These are phyloP conservation scores for Metschnikowia picachoensis DNA, from an alignment of 805 yeast genomes.

Conservation along the genomic window DNA sequence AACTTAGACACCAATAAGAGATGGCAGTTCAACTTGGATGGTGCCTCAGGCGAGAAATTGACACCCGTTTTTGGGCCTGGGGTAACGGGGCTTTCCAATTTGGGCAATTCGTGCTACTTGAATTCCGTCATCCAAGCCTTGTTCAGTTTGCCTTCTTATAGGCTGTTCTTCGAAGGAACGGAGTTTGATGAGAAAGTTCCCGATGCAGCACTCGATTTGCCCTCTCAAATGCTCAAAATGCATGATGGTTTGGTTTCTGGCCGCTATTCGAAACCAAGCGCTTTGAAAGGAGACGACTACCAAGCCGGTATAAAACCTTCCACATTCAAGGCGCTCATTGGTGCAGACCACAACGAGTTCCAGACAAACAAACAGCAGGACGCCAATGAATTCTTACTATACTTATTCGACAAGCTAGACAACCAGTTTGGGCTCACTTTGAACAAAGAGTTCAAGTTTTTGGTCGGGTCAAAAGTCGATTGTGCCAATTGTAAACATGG, in stretches of 20 bases:
- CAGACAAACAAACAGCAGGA: conserved; percentile 89
- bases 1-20: conserved; percentile 89
- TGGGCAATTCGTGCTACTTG: conserved; percentile 92
- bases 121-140: conserved; percentile 77
- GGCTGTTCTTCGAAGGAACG: conserved; percentile 37
- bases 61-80: conserved; percentile 69
- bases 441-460: conserved; percentile 58
- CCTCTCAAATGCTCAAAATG: conserved; percentile 73
- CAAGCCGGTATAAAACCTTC: conserved; percentile 77
- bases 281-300: conserved; percentile 43
- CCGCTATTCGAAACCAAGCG: conserved; percentile 60
- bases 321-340: conserved; percentile 71
- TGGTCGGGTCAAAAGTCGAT: conserved; percentile 59
- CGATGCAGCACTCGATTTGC: conserved; percentile 61
- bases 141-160: conserved; percentile 41
- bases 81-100: conserved; percentile 78
- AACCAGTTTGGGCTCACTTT: conserved; percentile 41
- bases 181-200: conserved; percentile 25
- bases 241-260: conserved; percentile 79
- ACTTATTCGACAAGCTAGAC: conserved; percentile 62
- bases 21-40: conserved; percentile 87
- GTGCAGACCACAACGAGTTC: conserved; percentile 77
- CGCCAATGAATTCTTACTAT: conserved; percentile 82
- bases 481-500: conserved; percentile 59
- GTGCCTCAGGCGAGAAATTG: conserved; percentile 62